Base-by-base conservation (phyloP, 2,329 filamentous ascomycete genomes). In the Fusarium domesticum region DNA sequence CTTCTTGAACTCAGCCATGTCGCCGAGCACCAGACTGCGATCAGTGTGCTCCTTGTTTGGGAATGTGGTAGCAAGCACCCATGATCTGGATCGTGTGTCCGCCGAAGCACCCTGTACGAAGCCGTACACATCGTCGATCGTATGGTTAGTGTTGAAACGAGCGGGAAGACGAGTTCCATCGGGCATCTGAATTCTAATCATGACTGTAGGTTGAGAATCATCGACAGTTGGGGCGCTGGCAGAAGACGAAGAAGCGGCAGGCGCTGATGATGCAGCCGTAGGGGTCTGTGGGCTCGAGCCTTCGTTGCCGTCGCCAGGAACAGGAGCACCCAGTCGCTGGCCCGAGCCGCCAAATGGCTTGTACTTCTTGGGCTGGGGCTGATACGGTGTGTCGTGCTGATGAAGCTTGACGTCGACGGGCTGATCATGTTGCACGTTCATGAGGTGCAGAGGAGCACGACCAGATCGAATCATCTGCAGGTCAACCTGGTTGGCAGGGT, bases 41-140 rank as follows among this genome's bases (percentile, higher is more conserved):
- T 93, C 86, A 2, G 76, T 83, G 51, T 92, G 78, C 42, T 92
- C 85, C 69, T 89, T 90, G 60, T 81, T 89, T 5, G 88, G 88
- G 66, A 93, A 93, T 0, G 87, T 92, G 0, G 88, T 93, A 52
- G 85, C 86, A 34, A 95, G 71, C 3, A 88, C 84, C 75, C 85
- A 93, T 4, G 75, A 58, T n/a, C 87, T 76, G 31, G 67, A 62
- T 20, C 71, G 70, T 38, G 78, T 77, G 6, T 75, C 75, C 0
- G 81, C 64, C 18, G 78, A 83, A 0, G 86, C 77, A n/a, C 77
- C 74, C 46, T 79, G 71, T 48, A 92, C 80, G 58, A 92, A 92
- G 7, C 75, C 72, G 65, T 93, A 92, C 7, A 95, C 77, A 53
- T 92, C 85, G 14, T 81, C 84, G 36, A 95, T 70, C 0, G 87